A percentile compares a stretch with the other conserved stretches of the same genome.
Conservation (phyloP, 1,284 basidiomycete species). For the Trichosporon coremiiforme region DNA sequence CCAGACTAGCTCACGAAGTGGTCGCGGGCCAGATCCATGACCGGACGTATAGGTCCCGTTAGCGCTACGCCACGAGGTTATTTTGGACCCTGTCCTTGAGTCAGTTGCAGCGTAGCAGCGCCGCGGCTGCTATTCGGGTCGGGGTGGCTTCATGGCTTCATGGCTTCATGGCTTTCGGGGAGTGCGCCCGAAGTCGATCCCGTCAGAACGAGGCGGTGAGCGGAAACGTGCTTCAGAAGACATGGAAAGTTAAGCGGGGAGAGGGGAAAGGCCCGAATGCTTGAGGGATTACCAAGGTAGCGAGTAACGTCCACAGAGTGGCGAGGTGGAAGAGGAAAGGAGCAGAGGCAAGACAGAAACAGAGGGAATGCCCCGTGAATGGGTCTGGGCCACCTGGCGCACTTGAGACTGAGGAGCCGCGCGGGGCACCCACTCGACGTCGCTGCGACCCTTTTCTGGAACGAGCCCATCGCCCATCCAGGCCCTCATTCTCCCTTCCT, state of each 20-base stretch:
- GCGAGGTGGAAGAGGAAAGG: background rate
- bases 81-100: background rate
- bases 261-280: too few relatives aligned
- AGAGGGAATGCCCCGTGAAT: too few relatives aligned
- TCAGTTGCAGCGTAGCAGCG: background rate
- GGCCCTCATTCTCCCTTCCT: background rate
- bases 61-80: background rate
- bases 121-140: background rate
- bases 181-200: too few relatives aligned
- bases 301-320: too few relatives aligned
- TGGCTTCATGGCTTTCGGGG: too few relatives aligned
- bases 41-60: background rate
- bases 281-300: background rate
- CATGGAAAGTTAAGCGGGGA: background rate
- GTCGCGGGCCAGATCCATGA: background rate
- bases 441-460: constrained; percentile 1
- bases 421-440: background rate
- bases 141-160: too few relatives aligned
- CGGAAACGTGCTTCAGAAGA: background rate
- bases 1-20: too few relatives aligned
- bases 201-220: background rate
- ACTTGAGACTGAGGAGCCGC: background rate
- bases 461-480: background rate
- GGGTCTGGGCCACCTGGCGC: too few relatives aligned
- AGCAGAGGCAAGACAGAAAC: background rate